These are phyloP conservation scores for Mycena rebaudengoi DNA, from an alignment of 768 basidiomycete species.

Conservation along the genomic window DNA sequence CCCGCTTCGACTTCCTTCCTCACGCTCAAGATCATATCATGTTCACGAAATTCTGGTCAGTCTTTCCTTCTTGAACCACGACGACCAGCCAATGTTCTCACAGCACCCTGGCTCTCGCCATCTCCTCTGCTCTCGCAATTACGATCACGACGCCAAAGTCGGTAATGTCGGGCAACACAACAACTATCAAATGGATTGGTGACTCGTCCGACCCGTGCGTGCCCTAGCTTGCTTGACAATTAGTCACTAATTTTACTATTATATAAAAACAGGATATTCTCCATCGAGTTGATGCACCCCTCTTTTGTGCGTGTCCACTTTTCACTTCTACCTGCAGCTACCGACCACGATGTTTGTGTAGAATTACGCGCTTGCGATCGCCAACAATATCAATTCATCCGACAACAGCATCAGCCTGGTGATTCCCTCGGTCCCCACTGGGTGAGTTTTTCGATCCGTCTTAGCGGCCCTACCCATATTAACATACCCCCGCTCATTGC, in stretches of 20 bases:
- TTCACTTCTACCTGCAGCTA: not conserved
- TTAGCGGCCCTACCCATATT: not conserved
- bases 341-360: not conserved
- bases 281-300: constrained; percentile 56
- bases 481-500: not conserved
- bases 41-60: too few relatives aligned
- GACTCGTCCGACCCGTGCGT: constrained; percentile 53
- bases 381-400: constrained; percentile 58
- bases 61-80: too few relatives aligned
- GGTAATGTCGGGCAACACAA: constrained; percentile 38
- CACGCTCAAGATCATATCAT: too few relatives aligned
- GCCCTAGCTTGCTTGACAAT: not conserved
- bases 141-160: constrained; percentile 47
- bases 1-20: too few relatives aligned
- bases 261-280: constrained; percentile 39
- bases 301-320: constrained; percentile 45
- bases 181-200: constrained; percentile 59
- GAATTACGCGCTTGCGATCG: constrained; percentile 61
- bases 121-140: constrained; percentile 59
- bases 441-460: constrained; percentile 45
- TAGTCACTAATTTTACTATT: not conserved
- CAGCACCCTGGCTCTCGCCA: constrained; percentile 51
- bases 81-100: too few relatives aligned
- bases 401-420: constrained; percentile 43
- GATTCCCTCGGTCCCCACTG: constrained; percentile 55